Percentiles rank a stretch among this genome's conserved stretches.
These are phyloP conservation scores for Styphnolobium japonicum DNA, from an alignment of 306 rosid species.

Conservation along the genomic window DNA sequence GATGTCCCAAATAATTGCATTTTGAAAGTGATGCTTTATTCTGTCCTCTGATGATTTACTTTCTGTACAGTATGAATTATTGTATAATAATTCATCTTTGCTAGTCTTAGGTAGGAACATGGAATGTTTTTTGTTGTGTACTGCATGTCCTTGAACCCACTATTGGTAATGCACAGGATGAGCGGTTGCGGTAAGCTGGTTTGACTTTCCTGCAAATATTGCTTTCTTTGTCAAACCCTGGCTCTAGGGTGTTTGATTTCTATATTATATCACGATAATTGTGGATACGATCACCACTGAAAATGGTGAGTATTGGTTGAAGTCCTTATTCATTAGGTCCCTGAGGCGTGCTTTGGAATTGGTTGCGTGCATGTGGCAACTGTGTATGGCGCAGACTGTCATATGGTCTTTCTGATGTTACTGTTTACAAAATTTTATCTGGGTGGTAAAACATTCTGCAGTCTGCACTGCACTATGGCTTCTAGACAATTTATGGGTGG, in stretches of 20 bases:
- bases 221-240: not conserved
- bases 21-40: conserved; percentile 20
- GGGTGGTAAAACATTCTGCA: too few relatives aligned
- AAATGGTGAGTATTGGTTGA: not conserved
- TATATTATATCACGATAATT: not conserved
- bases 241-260: not conserved
- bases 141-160: not conserved
- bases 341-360: not conserved
- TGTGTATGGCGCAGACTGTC: not conserved
- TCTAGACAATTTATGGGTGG: too few relatives aligned
- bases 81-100: conserved; percentile 20
- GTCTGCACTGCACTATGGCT: too few relatives aligned
- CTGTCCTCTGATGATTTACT: conserved; percentile 17
- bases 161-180: not conserved
- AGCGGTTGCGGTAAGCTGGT: not conserved
- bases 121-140: not conserved
- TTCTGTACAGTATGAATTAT: conserved; percentile 36
- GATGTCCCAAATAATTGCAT: conserved; percentile 28
- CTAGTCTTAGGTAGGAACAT: not conserved
- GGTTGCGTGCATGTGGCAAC: not conserved
- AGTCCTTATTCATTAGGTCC: not conserved
- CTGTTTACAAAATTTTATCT: too few relatives aligned
- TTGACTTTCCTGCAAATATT: not conserved
- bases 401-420: not conserved
- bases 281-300: not conserved